Base-by-base conservation (phyloP, 2,329 filamentous ascomycete species). In the Diaporthe humulicola region DNA sequence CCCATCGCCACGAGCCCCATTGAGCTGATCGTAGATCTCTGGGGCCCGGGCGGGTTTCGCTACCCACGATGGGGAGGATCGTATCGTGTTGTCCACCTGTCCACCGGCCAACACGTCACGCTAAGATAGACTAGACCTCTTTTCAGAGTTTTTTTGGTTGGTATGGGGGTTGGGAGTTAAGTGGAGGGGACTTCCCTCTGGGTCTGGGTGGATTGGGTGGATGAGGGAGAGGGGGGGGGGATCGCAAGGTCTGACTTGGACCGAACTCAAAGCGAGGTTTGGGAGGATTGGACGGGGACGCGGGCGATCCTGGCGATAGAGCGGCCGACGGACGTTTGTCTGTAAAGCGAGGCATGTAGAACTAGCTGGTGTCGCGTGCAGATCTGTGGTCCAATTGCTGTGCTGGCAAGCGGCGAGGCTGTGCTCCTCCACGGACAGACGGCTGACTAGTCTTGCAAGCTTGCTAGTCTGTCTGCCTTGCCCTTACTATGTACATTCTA, bases 21-120 rank as follows among this genome's bases (percentile, higher is more conserved):
- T 54, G 64, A 69, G 48, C 17, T 69, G 48, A 69, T 69, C 64
- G 48, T 69, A 69, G 64, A 69, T 69, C 64, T 69, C 45, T 67
- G 30, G 60, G 40, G 14, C 61, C 61, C 12, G 7, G 5, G 45
- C 45, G 45, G 61, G 45, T 67, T 67, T 52, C 25, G 22, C 45
- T 69, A 28, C n/a, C 48, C 60, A 66, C 25, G 40, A 48, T 48
- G 45, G 8, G 64, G 33, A 50, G 42, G 61, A 50, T 50, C 12
- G n/a, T 12, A 64, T 64, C 48, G 48, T 54, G 48, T 69, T 69
- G n/a, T 25, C 64, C 30, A 28, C 45, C 45, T 50, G 15, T 45
- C 30, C n/a, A 42, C 38, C 15, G 58, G 22, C 22, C 48, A 69
- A 69, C 64, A 69, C 48, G 48, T 69, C 48, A 69, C n/a, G 14